Evolutionary conservation across 164 flowering plant genomes (phyloP).

Genomic region (Santalum album): DNA sequence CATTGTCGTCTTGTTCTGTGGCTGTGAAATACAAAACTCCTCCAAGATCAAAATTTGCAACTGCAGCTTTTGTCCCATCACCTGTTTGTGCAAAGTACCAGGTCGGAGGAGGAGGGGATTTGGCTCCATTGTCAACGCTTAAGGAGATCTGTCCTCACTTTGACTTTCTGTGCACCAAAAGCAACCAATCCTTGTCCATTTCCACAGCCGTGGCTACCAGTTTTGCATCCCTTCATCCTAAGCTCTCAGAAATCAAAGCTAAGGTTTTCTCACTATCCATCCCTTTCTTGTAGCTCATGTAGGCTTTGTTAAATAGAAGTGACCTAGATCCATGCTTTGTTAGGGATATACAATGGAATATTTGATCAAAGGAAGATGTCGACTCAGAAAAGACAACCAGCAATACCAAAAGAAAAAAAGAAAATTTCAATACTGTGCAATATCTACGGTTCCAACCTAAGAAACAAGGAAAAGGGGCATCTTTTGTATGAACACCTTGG

Average conservation of each 20-base stretch:
- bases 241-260: conserved; percentile 10
- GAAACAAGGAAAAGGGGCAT: no score
- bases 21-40: conserved; percentile 7
- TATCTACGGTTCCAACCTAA: no score
- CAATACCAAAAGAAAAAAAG: no score
- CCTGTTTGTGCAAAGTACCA: not conserved
- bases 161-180: conserved; percentile 18
- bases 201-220: conserved; percentile 13
- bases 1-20: not conserved
- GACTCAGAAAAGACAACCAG: no score
- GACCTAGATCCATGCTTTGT: no score
- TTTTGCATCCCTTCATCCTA: conserved; percentile 9
- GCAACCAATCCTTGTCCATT: conserved; percentile 18
- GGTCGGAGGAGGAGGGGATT: conserved; percentile 1
- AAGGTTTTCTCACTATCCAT: conserved; percentile 10
- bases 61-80: conserved; percentile 23
- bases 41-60: not conserved
- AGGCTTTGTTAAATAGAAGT: no score
- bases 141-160: conserved; percentile 9
- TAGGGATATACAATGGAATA: no score
- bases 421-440: no score
- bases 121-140: conserved; percentile 11
- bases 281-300: not conserved
- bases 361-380: no score
- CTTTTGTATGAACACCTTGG: no score